phyloP scores from a whole-genome alignment of 768 basidiomycete species.

The Daedaleopsis nitida region DNA sequence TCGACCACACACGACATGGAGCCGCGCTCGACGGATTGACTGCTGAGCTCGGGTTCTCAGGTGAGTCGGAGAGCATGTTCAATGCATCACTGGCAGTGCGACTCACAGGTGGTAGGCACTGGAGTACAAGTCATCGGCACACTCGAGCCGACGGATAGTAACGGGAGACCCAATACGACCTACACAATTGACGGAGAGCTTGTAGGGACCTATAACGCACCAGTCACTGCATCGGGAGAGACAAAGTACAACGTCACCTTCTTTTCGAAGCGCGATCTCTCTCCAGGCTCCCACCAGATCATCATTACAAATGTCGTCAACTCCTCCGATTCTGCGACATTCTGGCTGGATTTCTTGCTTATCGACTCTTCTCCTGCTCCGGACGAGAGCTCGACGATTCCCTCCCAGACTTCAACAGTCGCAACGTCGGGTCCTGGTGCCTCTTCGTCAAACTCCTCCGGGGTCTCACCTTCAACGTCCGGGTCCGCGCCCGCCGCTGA shows the following conservation, averaged over 20 bases:
- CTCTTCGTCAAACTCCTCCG: too few relatives aligned
- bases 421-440: not conserved
- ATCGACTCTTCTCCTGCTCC: not conserved
- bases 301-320: slow-evolving; percentile 10
- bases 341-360: slow-evolving; percentile 9
- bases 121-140: not conserved
- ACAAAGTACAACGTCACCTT: slow-evolving; percentile 7
- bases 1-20: slow-evolving; percentile 9
- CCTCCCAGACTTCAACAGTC: too few relatives aligned
- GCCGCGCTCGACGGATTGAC: not conserved
- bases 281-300: slow-evolving; percentile 1
- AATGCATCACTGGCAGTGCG: not conserved
- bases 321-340: not conserved
- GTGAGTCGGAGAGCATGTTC: not conserved
- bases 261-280: slow-evolving; percentile 1
- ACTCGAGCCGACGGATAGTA: not conserved
- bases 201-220: not conserved
- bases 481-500: not conserved
- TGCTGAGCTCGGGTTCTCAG: slow-evolving; percentile 8
- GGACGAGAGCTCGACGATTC: not conserved
- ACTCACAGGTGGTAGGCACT: not conserved
- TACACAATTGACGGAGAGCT: not conserved
- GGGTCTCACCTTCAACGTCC: not conserved
- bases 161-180: not conserved
- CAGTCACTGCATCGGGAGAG: not conserved